Conservation (phyloP, 78 protist genomes). For the Dictyostelium capitatum region DNA sequence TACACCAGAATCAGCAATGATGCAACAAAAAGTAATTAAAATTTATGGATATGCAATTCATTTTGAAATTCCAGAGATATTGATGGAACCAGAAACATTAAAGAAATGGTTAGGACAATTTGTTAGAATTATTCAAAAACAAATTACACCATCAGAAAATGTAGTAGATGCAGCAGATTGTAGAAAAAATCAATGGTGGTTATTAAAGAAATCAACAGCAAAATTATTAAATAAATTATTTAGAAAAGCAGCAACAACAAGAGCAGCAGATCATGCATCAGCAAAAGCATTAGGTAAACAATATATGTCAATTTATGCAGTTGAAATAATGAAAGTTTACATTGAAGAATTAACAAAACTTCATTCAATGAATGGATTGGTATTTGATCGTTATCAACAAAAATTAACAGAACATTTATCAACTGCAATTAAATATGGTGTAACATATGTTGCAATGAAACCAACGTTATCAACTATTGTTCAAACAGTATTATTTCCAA, state of each 20-base stretch:
- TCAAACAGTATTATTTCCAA: conserved; percentile 59
- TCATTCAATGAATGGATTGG: neutral
- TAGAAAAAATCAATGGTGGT: conserved; percentile 44
- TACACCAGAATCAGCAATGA: conserved; percentile 25
- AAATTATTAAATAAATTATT: neutral
- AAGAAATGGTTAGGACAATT: conserved; percentile 49
- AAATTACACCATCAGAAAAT: conserved; percentile 12
- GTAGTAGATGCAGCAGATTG: neutral
- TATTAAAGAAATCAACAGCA: conserved; percentile 32
- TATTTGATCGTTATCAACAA: conserved; percentile 37
- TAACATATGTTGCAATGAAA: conserved; percentile 35
- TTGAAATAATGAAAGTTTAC: conserved; percentile 11
- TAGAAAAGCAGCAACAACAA: neutral
- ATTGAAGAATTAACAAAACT: neutral
- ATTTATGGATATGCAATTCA: conserved; percentile 41
- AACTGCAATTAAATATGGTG: conserved; percentile 19
- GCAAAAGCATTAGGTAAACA: neutral
- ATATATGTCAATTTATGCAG: conserved; percentile 46
- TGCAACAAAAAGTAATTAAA: conserved; percentile 45
- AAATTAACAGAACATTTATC: conserved; percentile 38
- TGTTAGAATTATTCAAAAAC: conserved; percentile 32
- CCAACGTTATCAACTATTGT: conserved; percentile 33
- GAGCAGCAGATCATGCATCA: conserved; percentile 27
- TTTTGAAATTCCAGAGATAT: conserved; percentile 38
- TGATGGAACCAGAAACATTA: conserved; percentile 31